Base-by-base conservation (phyloP, 805 yeast species). In the Saccharomycopsis schoenii region DNA sequence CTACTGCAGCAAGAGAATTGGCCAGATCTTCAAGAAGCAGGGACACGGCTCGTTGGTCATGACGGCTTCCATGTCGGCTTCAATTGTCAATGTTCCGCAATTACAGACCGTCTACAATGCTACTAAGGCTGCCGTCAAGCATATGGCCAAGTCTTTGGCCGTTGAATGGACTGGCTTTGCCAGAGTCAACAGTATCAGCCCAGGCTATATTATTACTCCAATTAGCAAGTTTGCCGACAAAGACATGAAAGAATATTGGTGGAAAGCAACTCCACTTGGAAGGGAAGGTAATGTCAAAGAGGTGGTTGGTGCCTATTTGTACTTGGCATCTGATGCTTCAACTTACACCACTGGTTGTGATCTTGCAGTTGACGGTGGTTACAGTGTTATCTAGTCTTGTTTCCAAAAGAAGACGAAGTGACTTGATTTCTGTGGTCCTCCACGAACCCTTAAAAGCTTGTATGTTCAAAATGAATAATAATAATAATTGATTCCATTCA, bases 31-130 rank as follows among this genome's bases (percentile, higher is more conserved):
- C 79, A 82, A 82, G 71, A 54, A 56, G 5, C 90, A 88, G 69
- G 87, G 88, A 17, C 74, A 73, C 62, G 97, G 97, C 39, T 86
- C 96, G 1, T 77, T 91, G 67, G 83, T 90, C 67, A 79, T 88
- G 73, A 90, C 97, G 4, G 91, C 96, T 4, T 88, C 96, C 47
- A 90, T 90, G 88, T 86, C 94, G 34, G 97, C 89, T 15, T 90
- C 85, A 74, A 85, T 91, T 68, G 94, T 84, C 68, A 90, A 90
- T 73, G 82, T 84, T 64, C 97, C 97, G 25, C 94, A 91, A 72
- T 77, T 83, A 70, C 97, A 90, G 75, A 87, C 96, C 14, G 83
- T 87, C 47, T 89, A 89, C 77, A 89, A 89, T 69, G 89, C 90
- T 15, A 88, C 91, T 67, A 90, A 89, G 77, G 96, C 96, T 50